These are phyloP conservation scores for Hansenula lynferdii DNA, from an alignment of 1,139 yeast species.

Conservation along the genomic window DNA sequence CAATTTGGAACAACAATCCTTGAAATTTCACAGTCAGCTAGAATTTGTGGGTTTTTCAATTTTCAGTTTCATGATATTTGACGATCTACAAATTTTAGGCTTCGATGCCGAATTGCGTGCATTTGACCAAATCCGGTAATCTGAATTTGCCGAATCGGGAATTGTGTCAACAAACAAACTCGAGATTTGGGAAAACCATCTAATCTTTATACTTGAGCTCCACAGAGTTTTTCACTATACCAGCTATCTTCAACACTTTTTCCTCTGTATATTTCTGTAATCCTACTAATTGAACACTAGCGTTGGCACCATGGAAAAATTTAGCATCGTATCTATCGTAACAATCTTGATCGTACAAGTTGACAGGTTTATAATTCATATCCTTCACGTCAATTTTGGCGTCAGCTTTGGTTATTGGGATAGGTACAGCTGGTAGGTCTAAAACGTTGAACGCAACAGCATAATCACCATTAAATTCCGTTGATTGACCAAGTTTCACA, in stretches of 20 bases:
- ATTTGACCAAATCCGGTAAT: neutral
- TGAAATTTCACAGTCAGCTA: too few species aligned
- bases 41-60: neutral
- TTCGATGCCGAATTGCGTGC: neutral
- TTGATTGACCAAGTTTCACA: neutral
- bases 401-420: neutral
- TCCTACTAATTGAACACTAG: neutral
- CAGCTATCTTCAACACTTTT: neutral
- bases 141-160: neutral
- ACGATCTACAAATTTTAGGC: too few species aligned
- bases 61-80: too few species aligned
- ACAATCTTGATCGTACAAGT: neutral
- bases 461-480: slow-evolving; percentile 2
- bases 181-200: too few species aligned
- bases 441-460: neutral
- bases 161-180: slow-evolving; percentile 1
- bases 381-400: neutral
- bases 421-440: neutral
- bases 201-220: neutral
- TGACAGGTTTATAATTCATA: neutral
- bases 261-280: neutral
- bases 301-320: slow-evolving; percentile 2
- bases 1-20: too few species aligned
- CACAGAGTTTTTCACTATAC: neutral
- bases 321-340: slow-evolving; percentile 2